Conservation (phyloP, 768 basidiomycete species). For the Hysterangium stoloniferum region DNA sequence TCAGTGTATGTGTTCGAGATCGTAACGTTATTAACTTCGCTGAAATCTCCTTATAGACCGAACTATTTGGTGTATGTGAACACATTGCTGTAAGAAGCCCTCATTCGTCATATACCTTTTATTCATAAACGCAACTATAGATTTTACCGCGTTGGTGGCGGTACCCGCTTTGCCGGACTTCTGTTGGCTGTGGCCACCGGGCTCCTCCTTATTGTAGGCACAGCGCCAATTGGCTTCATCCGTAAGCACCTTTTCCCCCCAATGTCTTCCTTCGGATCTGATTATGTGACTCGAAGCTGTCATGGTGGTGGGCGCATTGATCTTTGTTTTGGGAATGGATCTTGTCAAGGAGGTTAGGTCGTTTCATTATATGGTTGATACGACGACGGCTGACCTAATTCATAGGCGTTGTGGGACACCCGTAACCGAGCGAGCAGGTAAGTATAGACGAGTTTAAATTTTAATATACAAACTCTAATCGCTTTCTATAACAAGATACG, state of each 20-base stretch:
- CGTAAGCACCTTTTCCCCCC: conserved; percentile 43
- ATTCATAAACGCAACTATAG: conserved; percentile 25
- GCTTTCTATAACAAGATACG: conserved; percentile 50
- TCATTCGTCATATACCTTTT: conserved; percentile 5
- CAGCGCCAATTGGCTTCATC: conserved; percentile 84
- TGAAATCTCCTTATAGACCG: conserved; percentile 36
- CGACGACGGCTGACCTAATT: neutral
- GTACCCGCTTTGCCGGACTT: conserved; percentile 74
- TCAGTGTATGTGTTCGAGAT: conserved; percentile 51
- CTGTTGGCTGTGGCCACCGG: conserved; percentile 73
- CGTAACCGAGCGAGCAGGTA: conserved; percentile 76
- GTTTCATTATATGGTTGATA: neutral
- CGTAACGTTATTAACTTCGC: conserved; percentile 10
- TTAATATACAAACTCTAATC: conserved; percentile 34
- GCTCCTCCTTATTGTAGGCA: conserved; percentile 71
- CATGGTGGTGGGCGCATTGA: conserved; percentile 84
- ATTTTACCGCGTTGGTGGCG: conserved; percentile 92
- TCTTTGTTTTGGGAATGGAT: conserved; percentile 91
- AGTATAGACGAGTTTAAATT: conserved; percentile 20
- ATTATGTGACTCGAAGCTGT: conserved; percentile 47
- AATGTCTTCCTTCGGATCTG: neutral
- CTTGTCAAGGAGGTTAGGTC: conserved; percentile 65
- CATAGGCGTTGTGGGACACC: conserved; percentile 84
- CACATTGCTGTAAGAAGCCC: conserved; percentile 54
- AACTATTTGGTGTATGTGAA: conserved; percentile 89